These are phyloP conservation scores for Dovyalis caffra DNA, from an alignment of 345 rosid species.

Conservation along the genomic window DNA sequence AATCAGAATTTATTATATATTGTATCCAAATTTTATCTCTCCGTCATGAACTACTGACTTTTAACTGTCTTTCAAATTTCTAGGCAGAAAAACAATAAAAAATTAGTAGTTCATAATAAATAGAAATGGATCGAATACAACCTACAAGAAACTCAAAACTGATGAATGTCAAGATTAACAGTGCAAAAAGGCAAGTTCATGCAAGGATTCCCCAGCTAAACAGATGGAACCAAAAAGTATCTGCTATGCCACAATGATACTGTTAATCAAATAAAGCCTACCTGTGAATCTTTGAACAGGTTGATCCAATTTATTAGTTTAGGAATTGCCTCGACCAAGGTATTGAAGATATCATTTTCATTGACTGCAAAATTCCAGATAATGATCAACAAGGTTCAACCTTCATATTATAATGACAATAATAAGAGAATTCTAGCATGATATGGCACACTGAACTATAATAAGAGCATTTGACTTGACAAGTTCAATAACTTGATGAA, in stretches of 20 bases:
- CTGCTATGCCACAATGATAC: neutral
- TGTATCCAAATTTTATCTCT: no score
- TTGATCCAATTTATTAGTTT: slow-evolving; percentile 72
- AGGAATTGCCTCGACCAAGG: slow-evolving; percentile 67
- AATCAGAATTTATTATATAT: no score
- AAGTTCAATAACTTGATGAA: slow-evolving; percentile 13
- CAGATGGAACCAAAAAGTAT: neutral
- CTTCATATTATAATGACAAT: slow-evolving; percentile 11
- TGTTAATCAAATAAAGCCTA: slow-evolving; percentile 15
- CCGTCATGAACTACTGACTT: no score
- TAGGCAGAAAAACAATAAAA: no score
- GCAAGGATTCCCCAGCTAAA: neutral
- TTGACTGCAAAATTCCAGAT: slow-evolving; percentile 49
- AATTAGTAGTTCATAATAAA: neutral
- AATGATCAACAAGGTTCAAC: neutral
- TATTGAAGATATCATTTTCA: slow-evolving; percentile 67
- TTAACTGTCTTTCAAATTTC: no score
- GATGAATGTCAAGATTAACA: neutral
- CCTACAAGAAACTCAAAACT: neutral
- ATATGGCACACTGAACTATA: neutral
- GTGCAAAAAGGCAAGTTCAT: neutral
- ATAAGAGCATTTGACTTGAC: slow-evolving; percentile 4
- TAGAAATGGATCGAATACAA: neutral
- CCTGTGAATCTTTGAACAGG: slow-evolving; percentile 67
- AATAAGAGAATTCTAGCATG: neutral